Evolutionary conservation across 345 rosid species (phyloP).

Genomic region (Bretschneidera sinensis): DNA sequence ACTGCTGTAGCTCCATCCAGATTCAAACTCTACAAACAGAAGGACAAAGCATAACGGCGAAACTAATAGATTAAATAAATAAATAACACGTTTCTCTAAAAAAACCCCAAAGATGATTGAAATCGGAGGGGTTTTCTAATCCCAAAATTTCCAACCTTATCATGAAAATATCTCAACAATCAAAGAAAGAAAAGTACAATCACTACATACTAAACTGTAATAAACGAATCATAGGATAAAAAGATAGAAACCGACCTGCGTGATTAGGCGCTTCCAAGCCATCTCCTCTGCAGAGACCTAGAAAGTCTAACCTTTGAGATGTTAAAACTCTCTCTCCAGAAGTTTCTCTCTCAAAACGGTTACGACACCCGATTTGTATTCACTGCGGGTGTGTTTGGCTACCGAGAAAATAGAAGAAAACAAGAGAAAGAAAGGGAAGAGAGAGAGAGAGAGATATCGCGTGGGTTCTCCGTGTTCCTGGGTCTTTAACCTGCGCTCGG

Average conservation of each 20-base stretch:
- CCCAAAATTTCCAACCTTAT: slow-evolving; percentile 3
- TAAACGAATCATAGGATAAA: background rate
- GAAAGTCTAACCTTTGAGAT: slow-evolving; percentile 14
- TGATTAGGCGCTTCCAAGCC: slow-evolving; percentile 90
- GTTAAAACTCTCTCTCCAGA: slow-evolving; percentile 1
- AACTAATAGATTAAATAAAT: no score
- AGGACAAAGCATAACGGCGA: background rate
- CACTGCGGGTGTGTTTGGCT: slow-evolving; percentile 24
- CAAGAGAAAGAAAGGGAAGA: no score
- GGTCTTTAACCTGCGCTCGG: no score
- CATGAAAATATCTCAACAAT: background rate
- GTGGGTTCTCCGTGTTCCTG: background rate
- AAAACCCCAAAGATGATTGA: background rate
- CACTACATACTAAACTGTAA: background rate
- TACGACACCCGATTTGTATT: background rate
- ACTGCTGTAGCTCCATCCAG: background rate
- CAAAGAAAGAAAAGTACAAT: background rate
- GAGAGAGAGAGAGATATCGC: background rate
- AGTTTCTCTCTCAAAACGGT: slow-evolving; percentile 9
- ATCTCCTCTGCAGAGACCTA: slow-evolving; percentile 31
- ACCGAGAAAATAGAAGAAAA: slow-evolving; percentile 14
- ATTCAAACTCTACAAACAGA: background rate
- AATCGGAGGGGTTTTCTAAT: background rate
- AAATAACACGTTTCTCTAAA: background rate
- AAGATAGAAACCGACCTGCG: slow-evolving; percentile 43